phyloP scores from a whole-genome alignment of 805 yeast species.

The Hyphopichia homilentoma region DNA sequence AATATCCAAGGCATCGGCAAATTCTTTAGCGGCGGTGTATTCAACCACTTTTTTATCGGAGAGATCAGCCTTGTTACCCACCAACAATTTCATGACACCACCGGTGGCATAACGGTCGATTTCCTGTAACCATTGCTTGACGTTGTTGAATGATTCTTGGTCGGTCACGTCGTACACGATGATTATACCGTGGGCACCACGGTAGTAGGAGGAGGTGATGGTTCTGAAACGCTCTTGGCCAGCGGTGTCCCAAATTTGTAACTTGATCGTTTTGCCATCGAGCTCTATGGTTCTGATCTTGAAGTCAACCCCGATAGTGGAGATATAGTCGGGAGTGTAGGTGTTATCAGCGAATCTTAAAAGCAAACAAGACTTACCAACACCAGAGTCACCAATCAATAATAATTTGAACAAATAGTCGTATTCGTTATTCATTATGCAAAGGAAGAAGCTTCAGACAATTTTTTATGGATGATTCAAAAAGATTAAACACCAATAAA shows the following conservation, averaged over 20 bases:
- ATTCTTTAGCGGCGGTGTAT: constrained; percentile 93
- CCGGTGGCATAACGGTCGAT: constrained; percentile 98
- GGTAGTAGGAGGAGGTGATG: constrained; percentile 92
- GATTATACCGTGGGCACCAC: constrained; percentile 98
- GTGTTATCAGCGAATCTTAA: constrained; percentile 97
- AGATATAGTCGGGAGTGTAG: constrained; percentile 92
- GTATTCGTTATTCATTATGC: constrained; percentile 89
- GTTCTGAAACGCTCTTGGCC: constrained; percentile 99
- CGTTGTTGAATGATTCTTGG: constrained; percentile 93
- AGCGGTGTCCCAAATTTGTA: constrained; percentile 99
- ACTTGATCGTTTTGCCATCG: constrained; percentile 94
- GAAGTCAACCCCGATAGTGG: constrained; percentile 98
- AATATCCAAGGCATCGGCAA: constrained; percentile 90
- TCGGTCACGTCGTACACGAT: constrained; percentile 98
- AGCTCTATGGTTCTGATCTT: constrained; percentile 84
- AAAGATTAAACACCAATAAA: too few relatives aligned
- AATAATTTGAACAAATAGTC: constrained; percentile 93
- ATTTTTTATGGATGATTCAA: too few relatives aligned
- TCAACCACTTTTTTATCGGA: constrained; percentile 93
- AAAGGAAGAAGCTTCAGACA: too few relatives aligned
- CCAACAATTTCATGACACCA: constrained; percentile 91
- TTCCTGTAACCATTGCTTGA: constrained; percentile 97
- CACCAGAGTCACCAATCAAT: constrained; percentile 98
- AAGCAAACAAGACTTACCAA: constrained; percentile 93
- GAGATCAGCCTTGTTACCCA: constrained; percentile 95